These are phyloP conservation scores for Aspergillus kassunensis DNA, from an alignment of 495 filamentous ascomycete species.

Conservation along the genomic window DNA sequence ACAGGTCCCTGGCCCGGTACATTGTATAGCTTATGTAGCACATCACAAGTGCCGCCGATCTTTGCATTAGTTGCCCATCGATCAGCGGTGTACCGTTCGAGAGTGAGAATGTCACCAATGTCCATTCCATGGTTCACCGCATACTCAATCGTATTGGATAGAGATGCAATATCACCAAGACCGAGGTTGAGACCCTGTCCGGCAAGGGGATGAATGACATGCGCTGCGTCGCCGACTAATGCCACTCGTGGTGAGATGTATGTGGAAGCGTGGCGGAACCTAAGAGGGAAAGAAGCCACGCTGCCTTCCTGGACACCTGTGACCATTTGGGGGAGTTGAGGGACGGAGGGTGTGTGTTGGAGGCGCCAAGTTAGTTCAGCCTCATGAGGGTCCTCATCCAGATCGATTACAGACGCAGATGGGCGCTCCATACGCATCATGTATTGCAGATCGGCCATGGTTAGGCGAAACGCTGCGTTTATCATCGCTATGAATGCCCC, in stretches of 20 bases:
- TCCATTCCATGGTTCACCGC: constrained; percentile 82
- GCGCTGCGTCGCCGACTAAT: constrained; percentile 89
- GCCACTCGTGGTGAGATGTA: constrained; percentile 88
- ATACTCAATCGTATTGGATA: constrained; percentile 68
- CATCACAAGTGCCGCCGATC: constrained; percentile 84
- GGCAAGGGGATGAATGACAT: constrained; percentile 90
- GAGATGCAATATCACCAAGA: constrained; percentile 75
- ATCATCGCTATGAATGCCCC: constrained; percentile 80
- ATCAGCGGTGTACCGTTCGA: constrained; percentile 75
- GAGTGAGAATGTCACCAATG: constrained; percentile 65
- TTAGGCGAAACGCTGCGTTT: constrained; percentile 88
- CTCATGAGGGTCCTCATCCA: constrained; percentile 42
- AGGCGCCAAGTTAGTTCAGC: constrained; percentile 80
- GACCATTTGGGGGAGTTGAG: constrained; percentile 53
- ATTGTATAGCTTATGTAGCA: constrained; percentile 89
- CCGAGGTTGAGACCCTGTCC: constrained; percentile 96
- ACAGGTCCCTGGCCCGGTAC: constrained; percentile 66
- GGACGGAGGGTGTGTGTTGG: constrained; percentile 56
- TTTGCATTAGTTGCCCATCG: constrained; percentile 80
- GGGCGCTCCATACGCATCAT: constrained; percentile 60
- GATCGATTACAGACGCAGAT: constrained; percentile 12
- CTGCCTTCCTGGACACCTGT: constrained; percentile 70
- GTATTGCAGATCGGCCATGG: constrained; percentile 71
- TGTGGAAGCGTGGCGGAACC: constrained; percentile 83
- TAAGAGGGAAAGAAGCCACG: constrained; percentile 87